A percentile compares a stretch with the other conserved stretches of the same genome.
Conservation (phyloP, 805 yeast species). For the Metschnikowia santaceciliae region DNA sequence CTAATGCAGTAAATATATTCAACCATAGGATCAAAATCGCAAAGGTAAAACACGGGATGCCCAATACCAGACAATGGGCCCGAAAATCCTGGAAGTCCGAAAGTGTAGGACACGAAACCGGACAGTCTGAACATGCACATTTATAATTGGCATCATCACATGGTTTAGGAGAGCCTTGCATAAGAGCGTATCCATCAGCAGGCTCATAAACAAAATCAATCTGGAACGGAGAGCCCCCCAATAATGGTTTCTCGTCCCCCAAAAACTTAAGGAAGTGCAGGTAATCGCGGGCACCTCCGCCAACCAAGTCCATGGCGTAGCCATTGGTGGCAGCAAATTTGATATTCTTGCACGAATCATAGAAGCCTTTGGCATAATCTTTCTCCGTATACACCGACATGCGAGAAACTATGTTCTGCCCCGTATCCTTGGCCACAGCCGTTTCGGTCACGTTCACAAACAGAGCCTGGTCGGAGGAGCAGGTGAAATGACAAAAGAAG, state of each 20-base stretch:
- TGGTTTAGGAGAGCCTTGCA: conserved; percentile 30
- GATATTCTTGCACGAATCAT: conserved; percentile 81
- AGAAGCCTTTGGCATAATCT: conserved; percentile 59
- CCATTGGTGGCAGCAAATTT: conserved; percentile 95
- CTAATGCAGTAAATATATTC: conserved; percentile 36
- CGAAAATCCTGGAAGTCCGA: conserved; percentile 39
- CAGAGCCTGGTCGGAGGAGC: conserved; percentile 77
- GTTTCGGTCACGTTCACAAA: conserved; percentile 67
- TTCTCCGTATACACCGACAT: conserved; percentile 59
- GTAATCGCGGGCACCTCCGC: conserved; percentile 90
- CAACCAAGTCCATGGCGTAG: conserved; percentile 92
- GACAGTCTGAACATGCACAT: conserved; percentile 92
- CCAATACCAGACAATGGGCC: conserved; percentile 51
- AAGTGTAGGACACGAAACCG: conserved; percentile 69
- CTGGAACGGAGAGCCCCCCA: conserved; percentile 96
- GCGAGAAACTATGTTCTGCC: conserved; percentile 63
- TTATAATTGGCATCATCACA: conserved; percentile 67
- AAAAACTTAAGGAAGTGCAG: conserved; percentile 74
- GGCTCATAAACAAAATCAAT: conserved; percentile 63
- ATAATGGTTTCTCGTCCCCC: conserved; percentile 89
- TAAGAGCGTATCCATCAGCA: conserved; percentile 17
- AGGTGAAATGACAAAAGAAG: conserved; percentile 82
- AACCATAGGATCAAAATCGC: conserved; percentile 51
- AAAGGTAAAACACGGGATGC: conserved; percentile 71
- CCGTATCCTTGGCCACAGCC: conserved; percentile 45